Evolutionary conservation across 176 grass and related monocot species (phyloP).

Genomic region (Dendrocalamus sinicus): DNA sequence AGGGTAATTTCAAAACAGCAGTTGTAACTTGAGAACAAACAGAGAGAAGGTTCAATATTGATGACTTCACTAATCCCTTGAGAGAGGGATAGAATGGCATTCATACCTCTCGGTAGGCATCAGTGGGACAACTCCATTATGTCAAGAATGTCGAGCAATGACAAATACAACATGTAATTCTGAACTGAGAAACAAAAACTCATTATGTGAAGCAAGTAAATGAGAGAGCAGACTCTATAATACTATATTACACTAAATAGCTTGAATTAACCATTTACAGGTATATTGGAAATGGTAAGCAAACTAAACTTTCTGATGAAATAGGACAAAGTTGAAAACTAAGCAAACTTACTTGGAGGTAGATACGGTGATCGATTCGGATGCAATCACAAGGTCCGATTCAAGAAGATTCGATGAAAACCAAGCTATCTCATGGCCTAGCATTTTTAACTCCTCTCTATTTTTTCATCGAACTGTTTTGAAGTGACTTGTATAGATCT

Average conservation of each 20-base stretch:
- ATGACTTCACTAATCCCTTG: background rate
- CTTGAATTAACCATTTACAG: background rate
- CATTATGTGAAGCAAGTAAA: background rate
- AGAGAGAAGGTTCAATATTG: background rate
- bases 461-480: background rate
- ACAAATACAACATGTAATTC: slow-evolving; percentile 58
- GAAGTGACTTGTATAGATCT: background rate
- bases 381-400: background rate
- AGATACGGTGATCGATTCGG: background rate
- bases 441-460: background rate
- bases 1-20: slow-evolving; percentile 54
- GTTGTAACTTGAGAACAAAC: slow-evolving; percentile 50
- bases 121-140: slow-evolving; percentile 48
- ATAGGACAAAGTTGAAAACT: background rate
- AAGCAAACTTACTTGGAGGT: background rate
- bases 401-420: background rate
- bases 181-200: slow-evolving; percentile 46
- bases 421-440: background rate
- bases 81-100: background rate
- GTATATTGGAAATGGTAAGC: background rate
- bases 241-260: background rate
- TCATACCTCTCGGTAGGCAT: slow-evolving; percentile 58
- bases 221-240: background rate
- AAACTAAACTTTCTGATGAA: background rate
- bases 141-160: slow-evolving; percentile 61